Conservation (phyloP, 2,329 filamentous ascomycete species). For the Colletotrichum kahawae region DNA sequence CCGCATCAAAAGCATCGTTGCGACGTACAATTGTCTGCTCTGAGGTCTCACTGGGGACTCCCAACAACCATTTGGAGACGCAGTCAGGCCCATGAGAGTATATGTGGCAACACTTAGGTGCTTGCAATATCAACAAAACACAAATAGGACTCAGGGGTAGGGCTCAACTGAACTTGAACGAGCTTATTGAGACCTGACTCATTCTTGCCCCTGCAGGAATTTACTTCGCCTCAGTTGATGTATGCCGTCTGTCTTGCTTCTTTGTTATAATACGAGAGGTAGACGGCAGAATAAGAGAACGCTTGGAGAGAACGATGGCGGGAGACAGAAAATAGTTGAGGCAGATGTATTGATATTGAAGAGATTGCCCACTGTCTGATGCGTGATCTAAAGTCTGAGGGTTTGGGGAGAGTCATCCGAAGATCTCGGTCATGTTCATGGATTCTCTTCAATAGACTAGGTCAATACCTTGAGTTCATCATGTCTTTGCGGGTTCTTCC, state of each 20-base stretch:
- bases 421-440: not conserved
- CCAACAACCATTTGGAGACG: not conserved
- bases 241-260: not conserved
- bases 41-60: not conserved
- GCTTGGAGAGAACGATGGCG: not conserved
- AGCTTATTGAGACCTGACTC: not conserved
- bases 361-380: not conserved
- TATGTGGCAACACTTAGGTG: not conserved
- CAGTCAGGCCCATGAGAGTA: accelerated
- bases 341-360: not conserved
- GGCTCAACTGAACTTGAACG: no score
- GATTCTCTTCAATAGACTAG: accelerated
- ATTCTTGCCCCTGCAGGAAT: not conserved
- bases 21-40: not conserved
- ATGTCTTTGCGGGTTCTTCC: not conserved
- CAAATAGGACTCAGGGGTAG: not conserved
- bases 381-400: accelerated
- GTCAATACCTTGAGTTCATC: not conserved
- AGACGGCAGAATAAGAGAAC: not conserved
- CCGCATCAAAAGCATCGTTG: not conserved
- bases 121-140: not conserved
- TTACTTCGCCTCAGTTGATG: not conserved
- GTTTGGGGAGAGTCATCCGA: accelerated
- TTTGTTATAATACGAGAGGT: not conserved
- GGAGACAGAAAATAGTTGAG: not conserved